Evolutionary conservation across 1,284 basidiomycete genomes (phyloP).

Genomic region (Ustilago bromivora): DNA sequence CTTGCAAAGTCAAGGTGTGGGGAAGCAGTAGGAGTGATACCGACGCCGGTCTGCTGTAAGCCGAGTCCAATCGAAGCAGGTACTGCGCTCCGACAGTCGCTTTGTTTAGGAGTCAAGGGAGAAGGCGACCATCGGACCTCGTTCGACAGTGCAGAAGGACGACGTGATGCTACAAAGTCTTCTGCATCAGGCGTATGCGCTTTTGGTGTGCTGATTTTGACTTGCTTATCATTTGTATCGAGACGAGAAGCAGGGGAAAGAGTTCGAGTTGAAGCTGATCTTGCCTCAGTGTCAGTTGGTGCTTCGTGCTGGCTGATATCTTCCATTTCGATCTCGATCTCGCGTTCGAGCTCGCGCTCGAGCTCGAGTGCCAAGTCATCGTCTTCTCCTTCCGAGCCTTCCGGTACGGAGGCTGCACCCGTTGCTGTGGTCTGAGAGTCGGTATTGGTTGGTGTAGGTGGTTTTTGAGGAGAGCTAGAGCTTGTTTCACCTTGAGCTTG

Average conservation of each 20-base stretch:
- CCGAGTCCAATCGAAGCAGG: slow-evolving; percentile 40
- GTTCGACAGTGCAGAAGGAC: neutral
- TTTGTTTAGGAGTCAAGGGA: slow-evolving; percentile 3
- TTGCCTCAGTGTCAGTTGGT: neutral
- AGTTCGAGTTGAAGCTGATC: slow-evolving; percentile 5
- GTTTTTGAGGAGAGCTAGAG: neutral
- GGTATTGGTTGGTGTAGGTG: neutral
- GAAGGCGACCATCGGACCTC: slow-evolving; percentile 5
- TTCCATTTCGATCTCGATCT: slow-evolving; percentile 36
- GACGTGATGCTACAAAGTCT: neutral
- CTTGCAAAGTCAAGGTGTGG: slow-evolving; percentile 30
- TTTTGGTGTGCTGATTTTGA: slow-evolving; percentile 35
- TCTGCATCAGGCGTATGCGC: slow-evolving; percentile 39
- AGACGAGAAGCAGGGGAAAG: slow-evolving; percentile 39
- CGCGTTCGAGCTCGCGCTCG: slow-evolving; percentile 43
- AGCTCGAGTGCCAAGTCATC: slow-evolving; percentile 44
- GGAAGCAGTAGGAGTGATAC: slow-evolving; percentile 40
- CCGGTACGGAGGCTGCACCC: neutral
- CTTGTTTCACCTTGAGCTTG: slow-evolving; percentile 24
- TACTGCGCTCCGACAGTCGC: neutral
- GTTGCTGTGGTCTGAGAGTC: neutral
- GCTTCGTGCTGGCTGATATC: slow-evolving; percentile 9
- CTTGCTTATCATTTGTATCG: slow-evolving; percentile 11
- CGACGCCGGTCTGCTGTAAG: slow-evolving; percentile 32
- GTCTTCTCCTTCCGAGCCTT: slow-evolving; percentile 19